Conservation (phyloP, 1,139 yeast genomes). For the Saccharomyces hybrid region DNA sequence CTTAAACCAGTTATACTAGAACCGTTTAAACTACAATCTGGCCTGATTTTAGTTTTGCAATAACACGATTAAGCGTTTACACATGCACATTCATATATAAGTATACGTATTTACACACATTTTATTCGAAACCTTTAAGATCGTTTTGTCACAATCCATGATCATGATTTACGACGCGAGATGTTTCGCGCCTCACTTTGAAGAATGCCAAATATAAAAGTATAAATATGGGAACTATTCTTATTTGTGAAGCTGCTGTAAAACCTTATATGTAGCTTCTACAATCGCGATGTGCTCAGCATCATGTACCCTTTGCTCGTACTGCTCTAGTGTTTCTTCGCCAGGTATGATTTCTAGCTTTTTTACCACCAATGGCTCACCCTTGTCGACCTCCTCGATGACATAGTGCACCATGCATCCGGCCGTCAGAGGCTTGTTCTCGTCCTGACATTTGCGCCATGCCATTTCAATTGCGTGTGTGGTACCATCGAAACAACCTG, state of each 20-base stretch:
- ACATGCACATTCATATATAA: neutral
- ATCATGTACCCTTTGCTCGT: constrained; percentile 76
- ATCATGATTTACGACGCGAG: neutral
- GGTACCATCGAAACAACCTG: constrained; percentile 95
- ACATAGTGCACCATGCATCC: constrained; percentile 97
- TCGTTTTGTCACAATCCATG: neutral
- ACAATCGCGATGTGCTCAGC: constrained; percentile 87
- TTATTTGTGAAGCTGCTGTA: neutral
- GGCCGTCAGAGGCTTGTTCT: constrained; percentile 46
- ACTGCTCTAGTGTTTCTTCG: constrained; percentile 61
- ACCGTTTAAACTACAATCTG: neutral
- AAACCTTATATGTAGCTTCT: constrained; percentile 67
- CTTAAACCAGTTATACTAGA: neutral
- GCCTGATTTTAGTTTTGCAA: neutral
- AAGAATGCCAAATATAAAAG: neutral
- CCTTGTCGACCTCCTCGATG: constrained; percentile 88
- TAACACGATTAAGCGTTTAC: neutral
- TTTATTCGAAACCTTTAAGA: neutral
- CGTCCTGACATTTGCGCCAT: constrained; percentile 84
- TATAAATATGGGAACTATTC: neutral
- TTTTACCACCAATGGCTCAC: constrained; percentile 78
- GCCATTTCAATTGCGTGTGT: constrained; percentile 89
- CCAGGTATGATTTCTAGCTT: constrained; percentile 62
- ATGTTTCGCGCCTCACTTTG: neutral
- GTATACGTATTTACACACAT: neutral